A percentile compares a stretch with the other conserved stretches of the same genome.
Evolutionary conservation across 2,329 filamentous ascomycete species (phyloP).

Genomic region (Ophiostoma tasmaniense): DNA sequence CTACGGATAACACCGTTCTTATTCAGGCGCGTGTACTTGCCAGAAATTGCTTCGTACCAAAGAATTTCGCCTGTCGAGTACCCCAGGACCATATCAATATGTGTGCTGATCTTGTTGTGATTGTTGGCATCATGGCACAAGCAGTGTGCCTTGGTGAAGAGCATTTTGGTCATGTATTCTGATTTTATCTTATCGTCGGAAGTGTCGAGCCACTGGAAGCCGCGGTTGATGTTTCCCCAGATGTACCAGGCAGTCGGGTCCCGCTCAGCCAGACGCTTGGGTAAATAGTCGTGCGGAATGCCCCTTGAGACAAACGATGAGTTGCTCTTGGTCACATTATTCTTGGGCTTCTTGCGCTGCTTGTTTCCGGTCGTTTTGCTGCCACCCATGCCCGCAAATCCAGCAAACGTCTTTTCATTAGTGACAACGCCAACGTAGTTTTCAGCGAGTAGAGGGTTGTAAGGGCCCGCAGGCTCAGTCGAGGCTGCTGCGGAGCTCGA

Average conservation of each 20-base stretch:
- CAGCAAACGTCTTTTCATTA: constrained; percentile 64
- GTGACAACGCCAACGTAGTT: constrained; percentile 24
- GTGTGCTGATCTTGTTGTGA: constrained; percentile 66
- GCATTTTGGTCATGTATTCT: constrained; percentile 88
- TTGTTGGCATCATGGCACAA: constrained; percentile 89
- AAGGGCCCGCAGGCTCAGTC: neutral
- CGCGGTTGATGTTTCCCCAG: constrained; percentile 92
- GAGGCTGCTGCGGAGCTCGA: neutral
- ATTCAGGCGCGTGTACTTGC: constrained; percentile 90
- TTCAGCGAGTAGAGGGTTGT: constrained; percentile 26
- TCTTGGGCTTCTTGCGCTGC: constrained; percentile 72
- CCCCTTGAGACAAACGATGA: constrained; percentile 97
- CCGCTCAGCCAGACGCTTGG: constrained; percentile 72
- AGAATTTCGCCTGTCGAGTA: constrained; percentile 96
- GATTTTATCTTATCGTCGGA: constrained; percentile 66
- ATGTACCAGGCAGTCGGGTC: constrained; percentile 72
- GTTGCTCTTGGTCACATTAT: constrained; percentile 96
- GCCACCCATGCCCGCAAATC: constrained; percentile 56
- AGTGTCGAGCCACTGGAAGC: constrained; percentile 92
- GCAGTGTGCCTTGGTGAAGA: constrained; percentile 94
- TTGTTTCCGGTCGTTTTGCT: constrained; percentile 64
- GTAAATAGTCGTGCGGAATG: constrained; percentile 74
- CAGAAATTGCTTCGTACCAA: constrained; percentile 96
- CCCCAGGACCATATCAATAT: constrained; percentile 88
- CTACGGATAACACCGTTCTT: constrained; percentile 92